A percentile compares a stretch with the other conserved stretches of the same genome.
phyloP scores from a whole-genome alignment of 495 filamentous ascomycete genomes.

The Xylaria telfairii region DNA sequence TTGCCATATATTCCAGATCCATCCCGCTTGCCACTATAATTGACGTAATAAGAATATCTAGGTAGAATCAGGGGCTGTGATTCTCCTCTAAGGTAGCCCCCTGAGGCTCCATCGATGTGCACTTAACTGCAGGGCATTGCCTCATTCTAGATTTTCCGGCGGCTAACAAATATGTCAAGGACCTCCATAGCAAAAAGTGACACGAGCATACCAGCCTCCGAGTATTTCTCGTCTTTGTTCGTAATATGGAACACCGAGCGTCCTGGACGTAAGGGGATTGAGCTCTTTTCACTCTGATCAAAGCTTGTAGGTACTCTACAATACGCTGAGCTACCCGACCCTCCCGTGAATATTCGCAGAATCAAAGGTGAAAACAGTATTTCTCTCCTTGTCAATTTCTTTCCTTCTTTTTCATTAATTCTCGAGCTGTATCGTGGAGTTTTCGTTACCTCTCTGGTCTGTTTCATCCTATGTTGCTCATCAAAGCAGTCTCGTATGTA shows the following conservation, averaged over 20 bases:
- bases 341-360: background rate
- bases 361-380: background rate
- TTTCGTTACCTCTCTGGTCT: background rate
- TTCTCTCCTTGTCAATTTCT: background rate
- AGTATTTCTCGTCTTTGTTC: background rate
- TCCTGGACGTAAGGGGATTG: background rate
- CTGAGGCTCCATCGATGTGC: background rate
- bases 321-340: background rate
- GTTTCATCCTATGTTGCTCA: background rate
- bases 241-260: background rate
- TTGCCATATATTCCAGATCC: background rate
- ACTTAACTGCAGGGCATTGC: no score
- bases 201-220: background rate
- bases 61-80: background rate
- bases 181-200: no score
- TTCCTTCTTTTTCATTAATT: background rate
- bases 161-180: background rate
- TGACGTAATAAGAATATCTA: no score
- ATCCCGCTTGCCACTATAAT: background rate
- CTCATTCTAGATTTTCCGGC: no score
- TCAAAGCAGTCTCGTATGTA: background rate
- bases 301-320: background rate
- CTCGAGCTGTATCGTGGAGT: background rate
- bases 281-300: background rate
- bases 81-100: background rate